Evolutionary conservation across 2,329 filamentous ascomycete species (phyloP).

Genomic region (Aspergillus sergii): DNA sequence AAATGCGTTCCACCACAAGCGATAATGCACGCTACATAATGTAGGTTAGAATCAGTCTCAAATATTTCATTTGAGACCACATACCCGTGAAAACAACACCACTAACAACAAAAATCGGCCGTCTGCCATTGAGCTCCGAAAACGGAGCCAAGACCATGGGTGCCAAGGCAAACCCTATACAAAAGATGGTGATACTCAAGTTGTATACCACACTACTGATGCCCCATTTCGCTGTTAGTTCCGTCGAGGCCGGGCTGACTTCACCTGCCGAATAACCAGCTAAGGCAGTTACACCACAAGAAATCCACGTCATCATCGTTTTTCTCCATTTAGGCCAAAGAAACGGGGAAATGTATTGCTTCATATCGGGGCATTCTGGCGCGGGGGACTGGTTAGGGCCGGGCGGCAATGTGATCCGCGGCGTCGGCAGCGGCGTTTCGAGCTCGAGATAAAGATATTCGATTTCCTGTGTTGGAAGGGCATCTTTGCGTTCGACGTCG

Average conservation of each 20-base stretch:
- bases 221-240: slow-evolving; percentile 68
- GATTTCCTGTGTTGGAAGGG: slow-evolving; percentile 38
- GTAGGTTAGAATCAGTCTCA: slow-evolving; percentile 8
- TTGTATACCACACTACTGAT: slow-evolving; percentile 68
- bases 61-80: background rate
- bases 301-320: slow-evolving; percentile 69
- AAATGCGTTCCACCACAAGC: slow-evolving; percentile 71
- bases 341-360: slow-evolving; percentile 69
- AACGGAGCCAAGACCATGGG: slow-evolving; percentile 90
- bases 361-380: slow-evolving; percentile 66
- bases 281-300: slow-evolving; percentile 73
- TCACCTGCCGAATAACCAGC: slow-evolving; percentile 82
- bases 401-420: slow-evolving; percentile 35
- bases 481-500: background rate
- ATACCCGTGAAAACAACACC: slow-evolving; percentile 68
- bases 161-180: slow-evolving; percentile 75
- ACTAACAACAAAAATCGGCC: slow-evolving; percentile 76
- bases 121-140: slow-evolving; percentile 83
- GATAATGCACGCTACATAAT: slow-evolving; percentile 59
- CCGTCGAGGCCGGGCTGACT: slow-evolving; percentile 69
- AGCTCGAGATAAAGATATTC: slow-evolving; percentile 64
- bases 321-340: slow-evolving; percentile 73
- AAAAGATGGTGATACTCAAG: slow-evolving; percentile 80
- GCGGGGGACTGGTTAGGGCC: slow-evolving; percentile 38
- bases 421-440: slow-evolving; percentile 59